phyloP scores from a whole-genome alignment of 805 yeast species.

The Blastobotrys terrestris region DNA sequence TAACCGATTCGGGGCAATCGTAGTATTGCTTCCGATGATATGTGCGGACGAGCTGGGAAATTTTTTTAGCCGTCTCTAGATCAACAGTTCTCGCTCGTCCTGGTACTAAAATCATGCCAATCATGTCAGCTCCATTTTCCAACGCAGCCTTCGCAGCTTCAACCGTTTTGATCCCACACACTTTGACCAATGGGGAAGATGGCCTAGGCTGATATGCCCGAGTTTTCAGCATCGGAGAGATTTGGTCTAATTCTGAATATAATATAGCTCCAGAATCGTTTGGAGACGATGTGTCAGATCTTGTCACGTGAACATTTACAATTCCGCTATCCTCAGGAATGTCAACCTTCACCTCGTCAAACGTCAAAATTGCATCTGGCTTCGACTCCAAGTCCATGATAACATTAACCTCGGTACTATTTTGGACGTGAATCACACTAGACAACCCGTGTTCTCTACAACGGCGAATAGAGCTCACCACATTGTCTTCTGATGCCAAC shows the following conservation, averaged over 20 bases:
- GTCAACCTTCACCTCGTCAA: slow-evolving; percentile 1
- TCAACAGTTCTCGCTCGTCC: slow-evolving; percentile 65
- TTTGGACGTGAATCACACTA: slow-evolving; percentile 2
- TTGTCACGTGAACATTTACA: neutral
- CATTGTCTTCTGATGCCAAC: slow-evolving; percentile 1
- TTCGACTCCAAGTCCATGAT: neutral
- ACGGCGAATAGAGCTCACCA: neutral
- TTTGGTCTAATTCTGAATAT: neutral
- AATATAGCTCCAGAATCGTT: neutral
- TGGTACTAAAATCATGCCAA: slow-evolving; percentile 89
- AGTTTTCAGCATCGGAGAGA: neutral
- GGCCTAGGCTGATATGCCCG: neutral
- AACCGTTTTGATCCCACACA: slow-evolving; percentile 70
- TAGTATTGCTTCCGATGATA: slow-evolving; percentile 19
- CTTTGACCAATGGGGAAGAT: slow-evolving; percentile 50
- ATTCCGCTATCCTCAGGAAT: neutral
- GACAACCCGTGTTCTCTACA: slow-evolving; percentile 8
- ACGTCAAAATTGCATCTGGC: slow-evolving; percentile 10
- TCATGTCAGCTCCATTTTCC: slow-evolving; percentile 60
- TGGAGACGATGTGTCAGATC: neutral
- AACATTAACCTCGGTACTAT: neutral
- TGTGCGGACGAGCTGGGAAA: slow-evolving; percentile 34
- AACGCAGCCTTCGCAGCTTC: slow-evolving; percentile 72
- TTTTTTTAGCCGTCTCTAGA: slow-evolving; percentile 39
- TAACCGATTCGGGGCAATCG: slow-evolving; percentile 36